Evolutionary conservation across 768 basidiomycete species (phyloP).

Genomic region (Rhodotorula graminis): DNA sequence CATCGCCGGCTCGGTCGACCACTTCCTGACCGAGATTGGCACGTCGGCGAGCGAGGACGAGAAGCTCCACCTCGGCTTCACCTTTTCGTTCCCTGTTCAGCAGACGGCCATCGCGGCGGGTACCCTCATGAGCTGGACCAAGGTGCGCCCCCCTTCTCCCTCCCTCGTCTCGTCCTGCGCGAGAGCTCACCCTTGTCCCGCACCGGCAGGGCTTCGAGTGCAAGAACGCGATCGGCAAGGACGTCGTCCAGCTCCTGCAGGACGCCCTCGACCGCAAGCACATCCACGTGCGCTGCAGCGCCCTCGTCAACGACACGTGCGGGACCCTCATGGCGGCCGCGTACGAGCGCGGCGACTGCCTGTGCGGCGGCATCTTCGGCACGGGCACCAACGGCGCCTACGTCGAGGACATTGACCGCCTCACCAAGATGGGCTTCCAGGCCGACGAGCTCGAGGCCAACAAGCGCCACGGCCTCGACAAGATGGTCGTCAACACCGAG

Average conservation of each 20-base stretch:
- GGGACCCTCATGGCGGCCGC: constrained; percentile 88
- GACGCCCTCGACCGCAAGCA: constrained; percentile 88
- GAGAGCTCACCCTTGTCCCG: too few species aligned
- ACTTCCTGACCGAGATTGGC: constrained; percentile 72
- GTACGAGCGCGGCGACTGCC: constrained; percentile 85
- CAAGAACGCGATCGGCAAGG: constrained; percentile 80
- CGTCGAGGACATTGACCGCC: constrained; percentile 76
- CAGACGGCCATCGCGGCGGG: constrained; percentile 89
- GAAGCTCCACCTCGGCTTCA: constrained; percentile 70
- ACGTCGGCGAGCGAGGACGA: constrained; percentile 45
- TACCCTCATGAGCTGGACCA: constrained; percentile 66
- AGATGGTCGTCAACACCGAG: constrained; percentile 95
- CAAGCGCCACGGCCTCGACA: constrained; percentile 46
- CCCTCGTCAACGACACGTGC: constrained; percentile 94
- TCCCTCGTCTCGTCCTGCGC: not conserved
- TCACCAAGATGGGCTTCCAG: constrained; percentile 64
- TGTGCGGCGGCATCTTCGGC: constrained; percentile 84
- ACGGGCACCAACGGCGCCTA: constrained; percentile 99
- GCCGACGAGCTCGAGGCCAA: constrained; percentile 52
- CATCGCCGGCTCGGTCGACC: constrained; percentile 91
- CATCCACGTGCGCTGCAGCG: constrained; percentile 83
- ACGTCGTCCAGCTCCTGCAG: constrained; percentile 82
- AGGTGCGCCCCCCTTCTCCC: constrained; percentile 25
- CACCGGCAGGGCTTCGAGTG: constrained; percentile 77
- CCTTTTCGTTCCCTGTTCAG: constrained; percentile 80